Base-by-base conservation (phyloP, 2,329 filamentous ascomycete species). In the Xylaria sp. region DNA sequence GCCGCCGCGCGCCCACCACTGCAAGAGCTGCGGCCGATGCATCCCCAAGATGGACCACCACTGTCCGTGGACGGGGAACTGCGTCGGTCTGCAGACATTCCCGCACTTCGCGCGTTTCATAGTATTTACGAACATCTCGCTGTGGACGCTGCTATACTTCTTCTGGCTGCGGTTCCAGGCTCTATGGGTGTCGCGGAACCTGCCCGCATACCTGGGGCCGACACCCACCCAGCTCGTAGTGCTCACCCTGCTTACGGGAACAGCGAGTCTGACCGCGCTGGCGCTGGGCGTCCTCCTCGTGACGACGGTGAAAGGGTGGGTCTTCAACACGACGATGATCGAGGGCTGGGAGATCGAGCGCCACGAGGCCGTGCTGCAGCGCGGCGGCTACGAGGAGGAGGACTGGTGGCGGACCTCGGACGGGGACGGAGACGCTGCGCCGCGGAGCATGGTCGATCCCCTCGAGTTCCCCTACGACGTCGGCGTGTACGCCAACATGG, bases 21-120 rank as follows among this genome's bases (percentile, higher is more conserved):
- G 93, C 81, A 90, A 89, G 70, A 87, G 87, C 72, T 97, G 93
- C 81, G 83, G 83, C 71, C 88, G 90, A 73, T 94, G 92, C 79
- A 87, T 94, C 57, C 90, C 91, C 43, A 91, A 89, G 80, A 94
- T 94, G 92, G 92, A 94, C 81, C 91, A 94, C 80, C 92, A 97
- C 81, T 96, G 93, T 76, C 92, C 93, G 2, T 96, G 93, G 93
- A 95, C 92, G 3, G 83, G 81, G 68, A 95, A 94, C 80, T 97
- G 93, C 81, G 91, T 96, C 61, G 94, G 91, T 13, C 87, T 94
- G 78, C 90, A 89, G 68, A 94, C 91, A 0, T 92, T 94, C 74
- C 93, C 93, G 8, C 90, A 95, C 81, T 96, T 96, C 79, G 71
- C 94, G 55, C 91, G 93, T 73, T 95, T 96, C 81, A 83, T 96